Evolutionary conservation across 2,329 filamentous ascomycete species (phyloP).

Genomic region (Penicillium italicum): DNA sequence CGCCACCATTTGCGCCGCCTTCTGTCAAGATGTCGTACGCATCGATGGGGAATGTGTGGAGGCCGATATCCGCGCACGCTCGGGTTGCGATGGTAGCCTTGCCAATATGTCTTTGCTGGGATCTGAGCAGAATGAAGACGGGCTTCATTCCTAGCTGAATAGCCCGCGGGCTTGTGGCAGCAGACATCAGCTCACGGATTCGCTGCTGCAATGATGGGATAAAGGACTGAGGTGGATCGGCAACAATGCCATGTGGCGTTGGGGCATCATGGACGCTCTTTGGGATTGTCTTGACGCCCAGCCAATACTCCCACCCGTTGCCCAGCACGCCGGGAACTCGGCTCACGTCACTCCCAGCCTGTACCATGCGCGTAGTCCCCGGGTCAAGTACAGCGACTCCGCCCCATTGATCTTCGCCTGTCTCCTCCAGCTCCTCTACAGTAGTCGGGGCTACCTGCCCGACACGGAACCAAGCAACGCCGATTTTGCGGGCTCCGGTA

Average conservation of each 20-base stretch:
- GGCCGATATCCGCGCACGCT: constrained; percentile 81
- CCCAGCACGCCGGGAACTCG: constrained; percentile 71
- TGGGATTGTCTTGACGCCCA: constrained; percentile 68
- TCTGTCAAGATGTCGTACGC: constrained; percentile 94
- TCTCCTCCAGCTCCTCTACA: constrained; percentile 53
- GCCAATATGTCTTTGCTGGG: constrained; percentile 88
- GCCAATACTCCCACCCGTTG: constrained; percentile 85
- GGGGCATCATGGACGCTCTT: constrained; percentile 36
- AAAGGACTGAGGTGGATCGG: constrained; percentile 43
- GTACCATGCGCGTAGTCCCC: constrained; percentile 80
- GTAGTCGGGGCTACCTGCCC: constrained; percentile 61
- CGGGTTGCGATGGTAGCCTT: constrained; percentile 74
- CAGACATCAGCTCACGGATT: constrained; percentile 78
- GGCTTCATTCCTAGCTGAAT: constrained; percentile 84
- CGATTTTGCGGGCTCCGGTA: constrained; percentile 47
- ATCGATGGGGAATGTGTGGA: constrained; percentile 86
- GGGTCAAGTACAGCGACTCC: constrained; percentile 83
- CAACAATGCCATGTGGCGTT: constrained; percentile 36
- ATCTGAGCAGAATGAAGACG: constrained; percentile 80
- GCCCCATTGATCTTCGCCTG: constrained; percentile 73
- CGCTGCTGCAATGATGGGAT: constrained; percentile 63
- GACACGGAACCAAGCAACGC: constrained; percentile 89
- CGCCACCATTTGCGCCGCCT: constrained; percentile 76
- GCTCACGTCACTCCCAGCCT: constrained; percentile 81
- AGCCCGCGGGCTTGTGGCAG: constrained; percentile 81